These are phyloP conservation scores for Saccharomycopsis fermentans DNA, from an alignment of 805 yeast species.

Conservation along the genomic window DNA sequence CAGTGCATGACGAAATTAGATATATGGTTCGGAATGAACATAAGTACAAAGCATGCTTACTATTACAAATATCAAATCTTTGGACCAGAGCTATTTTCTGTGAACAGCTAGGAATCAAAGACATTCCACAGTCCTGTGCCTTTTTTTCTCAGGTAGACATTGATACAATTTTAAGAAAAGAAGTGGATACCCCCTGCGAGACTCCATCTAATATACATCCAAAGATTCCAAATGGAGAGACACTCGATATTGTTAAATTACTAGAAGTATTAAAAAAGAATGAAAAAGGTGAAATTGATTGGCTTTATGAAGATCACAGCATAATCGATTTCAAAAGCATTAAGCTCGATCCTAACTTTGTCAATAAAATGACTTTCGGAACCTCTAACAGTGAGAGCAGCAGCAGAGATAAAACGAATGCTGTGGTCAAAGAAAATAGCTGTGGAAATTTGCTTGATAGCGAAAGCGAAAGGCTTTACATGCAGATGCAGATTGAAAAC, in stretches of 20 bases:
- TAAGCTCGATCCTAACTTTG: constrained; percentile 4
- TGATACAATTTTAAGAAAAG: constrained; percentile 81
- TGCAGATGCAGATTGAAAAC: constrained; percentile 13
- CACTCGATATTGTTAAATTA: constrained; percentile 48
- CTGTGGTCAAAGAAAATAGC: not conserved
- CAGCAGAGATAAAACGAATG: not conserved
- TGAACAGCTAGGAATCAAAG: constrained; percentile 80
- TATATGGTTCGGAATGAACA: constrained; percentile 68
- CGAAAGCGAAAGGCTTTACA: constrained; percentile 3
- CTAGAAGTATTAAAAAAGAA: constrained; percentile 27
- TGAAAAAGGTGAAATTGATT: not conserved
- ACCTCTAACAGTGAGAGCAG: not conserved
- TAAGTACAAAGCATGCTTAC: constrained; percentile 64
- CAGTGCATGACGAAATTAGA: constrained; percentile 94
- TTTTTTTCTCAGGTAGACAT: constrained; percentile 91
- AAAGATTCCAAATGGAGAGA: constrained; percentile 71
- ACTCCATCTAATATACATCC: constrained; percentile 71
- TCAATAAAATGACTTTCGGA: not conserved
- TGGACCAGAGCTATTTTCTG: constrained; percentile 97
- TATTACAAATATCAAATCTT: constrained; percentile 78
- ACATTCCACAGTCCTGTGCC: constrained; percentile 91
- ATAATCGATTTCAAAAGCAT: constrained; percentile 6
- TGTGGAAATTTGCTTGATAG: not conserved
- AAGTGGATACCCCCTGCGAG: constrained; percentile 81
- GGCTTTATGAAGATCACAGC: constrained; percentile 1